phyloP scores from a whole-genome alignment of 139 green algal species.

The Limnomonas spitsbergensis region DNA sequence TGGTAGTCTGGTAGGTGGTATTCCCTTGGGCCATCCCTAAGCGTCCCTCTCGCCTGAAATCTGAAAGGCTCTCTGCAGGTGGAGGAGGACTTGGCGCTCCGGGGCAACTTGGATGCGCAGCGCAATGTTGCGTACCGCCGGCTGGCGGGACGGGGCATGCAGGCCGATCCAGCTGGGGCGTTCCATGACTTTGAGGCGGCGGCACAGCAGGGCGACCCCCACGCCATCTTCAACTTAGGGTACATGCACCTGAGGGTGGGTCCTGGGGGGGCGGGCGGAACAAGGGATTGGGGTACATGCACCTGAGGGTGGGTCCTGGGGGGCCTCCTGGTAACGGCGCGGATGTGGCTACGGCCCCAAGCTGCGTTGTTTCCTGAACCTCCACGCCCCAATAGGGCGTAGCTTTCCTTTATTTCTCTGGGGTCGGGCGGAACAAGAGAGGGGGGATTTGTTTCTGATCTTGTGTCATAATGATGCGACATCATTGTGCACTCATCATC shows the following conservation, averaged over 20 bases:
- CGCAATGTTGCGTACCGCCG: constrained; percentile 55
- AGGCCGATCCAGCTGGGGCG: constrained; percentile 46
- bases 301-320: neutral
- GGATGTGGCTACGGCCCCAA: neutral
- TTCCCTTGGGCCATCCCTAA: too few relatives aligned
- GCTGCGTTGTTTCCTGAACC: neutral
- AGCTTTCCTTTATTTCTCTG: too few relatives aligned
- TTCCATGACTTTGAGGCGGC: constrained; percentile 53
- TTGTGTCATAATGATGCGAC: too few relatives aligned
- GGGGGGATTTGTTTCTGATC: too few relatives aligned
- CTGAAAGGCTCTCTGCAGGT: too few relatives aligned
- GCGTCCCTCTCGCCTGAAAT: too few relatives aligned
- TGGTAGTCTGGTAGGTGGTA: too few relatives aligned
- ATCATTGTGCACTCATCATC: too few relatives aligned
- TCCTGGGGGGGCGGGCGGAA: neutral
- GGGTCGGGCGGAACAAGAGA: too few relatives aligned
- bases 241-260: constrained; percentile 62
- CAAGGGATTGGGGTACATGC: neutral
- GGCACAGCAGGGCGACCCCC: constrained; percentile 48
- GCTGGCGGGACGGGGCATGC: constrained; percentile 55
- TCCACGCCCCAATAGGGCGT: too few relatives aligned
- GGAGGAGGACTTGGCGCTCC: constrained; percentile 46
- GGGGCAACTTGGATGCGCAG: constrained; percentile 36
- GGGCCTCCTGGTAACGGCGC: neutral
- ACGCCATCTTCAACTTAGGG: constrained; percentile 63